These are phyloP conservation scores for Neurospora sp. DNA, from an alignment of 495 filamentous ascomycete species.

Conservation along the genomic window DNA sequence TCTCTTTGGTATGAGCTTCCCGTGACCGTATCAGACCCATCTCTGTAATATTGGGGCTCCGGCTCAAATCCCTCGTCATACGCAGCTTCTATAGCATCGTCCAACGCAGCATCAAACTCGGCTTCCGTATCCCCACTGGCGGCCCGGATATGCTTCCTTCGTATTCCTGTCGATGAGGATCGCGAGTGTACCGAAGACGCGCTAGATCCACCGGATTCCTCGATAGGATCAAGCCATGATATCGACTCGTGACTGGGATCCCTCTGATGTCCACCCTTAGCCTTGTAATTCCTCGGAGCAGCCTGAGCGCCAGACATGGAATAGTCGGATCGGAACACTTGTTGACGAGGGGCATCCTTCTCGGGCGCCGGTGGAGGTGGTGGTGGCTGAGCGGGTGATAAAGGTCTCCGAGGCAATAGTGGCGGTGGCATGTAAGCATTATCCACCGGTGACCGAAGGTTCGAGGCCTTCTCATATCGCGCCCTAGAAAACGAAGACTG, in stretches of 20 bases:
- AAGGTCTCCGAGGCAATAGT: constrained; percentile 47
- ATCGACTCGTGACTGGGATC: constrained; percentile 64
- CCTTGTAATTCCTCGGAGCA: constrained; percentile 11
- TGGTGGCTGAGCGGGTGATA: constrained; percentile 17
- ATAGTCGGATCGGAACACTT: constrained; percentile 30
- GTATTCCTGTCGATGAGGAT: constrained; percentile 57
- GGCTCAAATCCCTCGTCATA: constrained; percentile 90
- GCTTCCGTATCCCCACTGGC: constrained; percentile 73
- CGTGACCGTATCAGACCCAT: constrained; percentile 38
- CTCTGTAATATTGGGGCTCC: constrained; percentile 38
- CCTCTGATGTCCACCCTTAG: constrained; percentile 34
- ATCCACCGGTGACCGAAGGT: constrained; percentile 34
- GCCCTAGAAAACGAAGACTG: constrained; percentile 41
- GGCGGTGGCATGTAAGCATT: constrained; percentile 54
- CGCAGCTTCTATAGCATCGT: constrained; percentile 92
- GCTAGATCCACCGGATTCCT: constrained; percentile 81
- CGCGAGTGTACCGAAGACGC: constrained; percentile 74
- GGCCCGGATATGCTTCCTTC: constrained; percentile 54
- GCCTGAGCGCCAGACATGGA: constrained; percentile 27
- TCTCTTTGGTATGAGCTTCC: constrained; percentile 43
- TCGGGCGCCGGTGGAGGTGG: constrained; percentile 28
- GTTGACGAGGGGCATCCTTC: constrained; percentile 19
- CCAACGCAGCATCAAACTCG: constrained; percentile 89
- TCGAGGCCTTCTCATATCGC: constrained; percentile 29
- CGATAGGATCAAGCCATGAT: constrained; percentile 94